phyloP scores from a whole-genome alignment of 352 stramenopile species.

The Globisporangium sylvaticum region DNA sequence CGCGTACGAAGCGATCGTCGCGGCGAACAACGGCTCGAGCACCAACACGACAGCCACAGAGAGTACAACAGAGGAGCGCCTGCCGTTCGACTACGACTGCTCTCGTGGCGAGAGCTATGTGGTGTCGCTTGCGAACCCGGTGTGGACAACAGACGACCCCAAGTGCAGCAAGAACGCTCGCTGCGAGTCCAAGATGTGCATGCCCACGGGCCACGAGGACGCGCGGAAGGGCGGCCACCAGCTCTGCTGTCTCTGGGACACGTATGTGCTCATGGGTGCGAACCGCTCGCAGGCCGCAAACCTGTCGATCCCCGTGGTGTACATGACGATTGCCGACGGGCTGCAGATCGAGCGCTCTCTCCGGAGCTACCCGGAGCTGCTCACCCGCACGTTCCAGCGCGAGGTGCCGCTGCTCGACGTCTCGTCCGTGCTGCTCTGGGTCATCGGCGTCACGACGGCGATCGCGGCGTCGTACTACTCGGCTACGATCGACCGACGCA shows the following conservation, averaged over 20 bases:
- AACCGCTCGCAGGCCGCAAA: constrained; percentile 41
- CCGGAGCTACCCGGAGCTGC: constrained; percentile 32
- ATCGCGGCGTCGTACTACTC: constrained; percentile 69
- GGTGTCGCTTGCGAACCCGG: constrained; percentile 23
- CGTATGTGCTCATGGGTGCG: constrained; percentile 68
- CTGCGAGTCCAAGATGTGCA: constrained; percentile 54
- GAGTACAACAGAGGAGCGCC: constrained; percentile 18
- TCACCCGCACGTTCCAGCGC: constrained; percentile 45
- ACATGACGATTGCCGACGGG: constrained; percentile 59
- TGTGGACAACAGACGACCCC: constrained; percentile 47
- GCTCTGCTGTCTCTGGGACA: constrained; percentile 80
- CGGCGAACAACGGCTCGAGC: constrained; percentile 30
- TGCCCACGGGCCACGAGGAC: constrained; percentile 44
- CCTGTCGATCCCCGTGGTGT: constrained; percentile 60
- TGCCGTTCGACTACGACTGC: constrained; percentile 73
- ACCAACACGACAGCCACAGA: constrained; percentile 21
- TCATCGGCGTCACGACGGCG: constrained; percentile 51
- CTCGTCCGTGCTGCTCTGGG: constrained; percentile 59
- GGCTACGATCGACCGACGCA: constrained; percentile 16
- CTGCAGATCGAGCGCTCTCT: constrained; percentile 36
- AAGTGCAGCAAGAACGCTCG: constrained; percentile 25
- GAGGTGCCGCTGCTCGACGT: constrained; percentile 50
- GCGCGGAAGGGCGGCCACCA: constrained; percentile 28
- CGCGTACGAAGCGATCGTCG: constrained; percentile 47
- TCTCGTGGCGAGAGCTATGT: constrained; percentile 55